Base-by-base conservation (phyloP, 2,329 filamentous ascomycete genomes). In the Cercospora sp. region DNA sequence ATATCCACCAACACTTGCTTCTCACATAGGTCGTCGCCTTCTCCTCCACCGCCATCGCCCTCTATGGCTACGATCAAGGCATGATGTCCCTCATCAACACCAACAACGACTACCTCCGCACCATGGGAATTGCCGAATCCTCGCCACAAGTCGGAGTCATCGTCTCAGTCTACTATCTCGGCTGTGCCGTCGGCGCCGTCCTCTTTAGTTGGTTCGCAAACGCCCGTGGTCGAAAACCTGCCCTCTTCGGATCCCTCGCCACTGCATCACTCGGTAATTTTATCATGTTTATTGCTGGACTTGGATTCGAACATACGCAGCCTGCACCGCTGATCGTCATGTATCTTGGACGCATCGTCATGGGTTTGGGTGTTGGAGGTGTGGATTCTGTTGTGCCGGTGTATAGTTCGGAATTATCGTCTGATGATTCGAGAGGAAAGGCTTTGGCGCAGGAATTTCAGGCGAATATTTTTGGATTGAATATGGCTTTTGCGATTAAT, bases 401-500 rank as follows among this genome's bases (percentile, higher is more conserved):
- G 1, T 89, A 89, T 77, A 85, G 81, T 66, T 83, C 83, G 13
- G 87, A 89, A 73, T 79, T 89, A 33, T 81, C 82, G 2, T 82
- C 83, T n/a, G 87, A 88, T 72, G 84, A 84, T 60, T 82, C 84
- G 2, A 79, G 87, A 55, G 87, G 87, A 5, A 84, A 84, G 71
- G 86, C 87, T 1, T 76, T 89, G 53, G 86, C 86, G 1, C 85
- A 89, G 73, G 87, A 89, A 72, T 89, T 89, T 72, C 87, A 89
- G 74, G 85, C 84, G 75, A 90, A 90, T 71, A 89, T 89, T 69
- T 86, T 88, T 65, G 86, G 87, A 0, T 76, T 90, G 2, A 82
- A 88, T 67, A 84, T 88, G 82, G 87, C 87, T 0, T 89, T 88
- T 74, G 83, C 80, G 0, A 84, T 89, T 75, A 89, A 89, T 71